Evolutionary conservation across 2,329 filamentous ascomycete genomes (phyloP).

Genomic region (Bipolaris zeicola): DNA sequence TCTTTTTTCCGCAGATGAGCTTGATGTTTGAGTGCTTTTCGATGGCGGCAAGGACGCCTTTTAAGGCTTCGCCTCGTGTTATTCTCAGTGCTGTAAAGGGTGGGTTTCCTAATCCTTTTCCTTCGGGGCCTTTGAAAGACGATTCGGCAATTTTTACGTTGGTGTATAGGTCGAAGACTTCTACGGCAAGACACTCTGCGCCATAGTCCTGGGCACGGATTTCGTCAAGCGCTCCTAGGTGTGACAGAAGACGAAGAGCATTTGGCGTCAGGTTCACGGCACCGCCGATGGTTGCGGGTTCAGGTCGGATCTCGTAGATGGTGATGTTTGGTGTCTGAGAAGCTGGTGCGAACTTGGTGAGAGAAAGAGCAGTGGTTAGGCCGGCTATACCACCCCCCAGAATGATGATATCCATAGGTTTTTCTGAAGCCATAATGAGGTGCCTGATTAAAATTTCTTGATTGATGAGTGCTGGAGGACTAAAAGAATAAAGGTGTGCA

Average conservation of each 20-base stretch:
- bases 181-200: slow-evolving; percentile 51
- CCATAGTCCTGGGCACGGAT: slow-evolving; percentile 50
- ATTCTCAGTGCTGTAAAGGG: slow-evolving; percentile 54
- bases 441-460: background rate
- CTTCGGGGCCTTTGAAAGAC: slow-evolving; percentile 50
- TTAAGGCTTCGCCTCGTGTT: slow-evolving; percentile 52
- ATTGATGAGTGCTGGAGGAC: background rate
- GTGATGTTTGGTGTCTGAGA: slow-evolving; percentile 48
- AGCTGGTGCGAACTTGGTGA: slow-evolving; percentile 51
- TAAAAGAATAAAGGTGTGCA: background rate
- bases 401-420: slow-evolving; percentile 34
- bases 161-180: slow-evolving; percentile 53
- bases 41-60: slow-evolving; percentile 51
- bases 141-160: slow-evolving; percentile 52
- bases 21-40: slow-evolving; percentile 50
- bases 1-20: slow-evolving; percentile 52
- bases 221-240: slow-evolving; percentile 55
- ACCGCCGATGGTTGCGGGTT: slow-evolving; percentile 59
- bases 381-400: slow-evolving; percentile 44
- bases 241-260: slow-evolving; percentile 60
- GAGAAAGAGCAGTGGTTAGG: slow-evolving; percentile 49
- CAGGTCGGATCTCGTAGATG: slow-evolving; percentile 56
- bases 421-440: slow-evolving; percentile 6
- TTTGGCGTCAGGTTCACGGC: slow-evolving; percentile 68
- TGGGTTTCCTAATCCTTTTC: slow-evolving; percentile 52